Conservation (phyloP, 2,329 filamentous ascomycete genomes). For the Fusarium siculi region DNA sequence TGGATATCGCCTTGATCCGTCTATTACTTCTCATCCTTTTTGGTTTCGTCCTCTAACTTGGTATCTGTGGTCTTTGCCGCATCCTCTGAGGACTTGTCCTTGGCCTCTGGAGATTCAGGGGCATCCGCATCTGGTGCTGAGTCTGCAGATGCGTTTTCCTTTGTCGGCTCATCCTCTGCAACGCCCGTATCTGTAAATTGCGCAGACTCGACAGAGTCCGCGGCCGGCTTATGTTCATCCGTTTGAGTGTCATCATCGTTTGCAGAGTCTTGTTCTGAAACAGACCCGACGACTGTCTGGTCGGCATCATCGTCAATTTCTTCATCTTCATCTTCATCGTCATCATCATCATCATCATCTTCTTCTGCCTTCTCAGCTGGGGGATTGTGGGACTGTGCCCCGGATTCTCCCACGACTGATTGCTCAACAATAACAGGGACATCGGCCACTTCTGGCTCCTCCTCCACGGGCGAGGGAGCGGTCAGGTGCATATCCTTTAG, state of each 20-base stretch:
- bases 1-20: neutral
- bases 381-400: neutral
- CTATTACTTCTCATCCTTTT: slow-evolving; percentile 27
- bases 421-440: slow-evolving; percentile 56
- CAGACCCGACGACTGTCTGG: slow-evolving; percentile 39
- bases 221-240: slow-evolving; percentile 5
- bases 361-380: slow-evolving; percentile 18
- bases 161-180: slow-evolving; percentile 4
- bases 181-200: slow-evolving; percentile 34
- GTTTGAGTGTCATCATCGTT: slow-evolving; percentile 7
- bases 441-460: slow-evolving; percentile 54
- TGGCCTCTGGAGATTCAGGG: slow-evolving; percentile 9
- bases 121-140: neutral
- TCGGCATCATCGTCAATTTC: slow-evolving; percentile 34
- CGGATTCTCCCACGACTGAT: slow-evolving; percentile 41
- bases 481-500: slow-evolving; percentile 61
- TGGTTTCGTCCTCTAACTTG: slow-evolving; percentile 5
- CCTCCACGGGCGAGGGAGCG: slow-evolving; percentile 69
- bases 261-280: slow-evolving; percentile 32
- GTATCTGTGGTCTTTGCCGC: neutral
- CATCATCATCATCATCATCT: slow-evolving; percentile 19
- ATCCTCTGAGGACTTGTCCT: slow-evolving; percentile 17
- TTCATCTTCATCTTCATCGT: slow-evolving; percentile 16
- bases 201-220: slow-evolving; percentile 30
- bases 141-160: slow-evolving; percentile 2